Percentiles rank a stretch among this genome's conserved stretches.
Evolutionary conservation across 2,329 filamentous ascomycete genomes (phyloP).

Genomic region (Aspergillus vadensis): DNA sequence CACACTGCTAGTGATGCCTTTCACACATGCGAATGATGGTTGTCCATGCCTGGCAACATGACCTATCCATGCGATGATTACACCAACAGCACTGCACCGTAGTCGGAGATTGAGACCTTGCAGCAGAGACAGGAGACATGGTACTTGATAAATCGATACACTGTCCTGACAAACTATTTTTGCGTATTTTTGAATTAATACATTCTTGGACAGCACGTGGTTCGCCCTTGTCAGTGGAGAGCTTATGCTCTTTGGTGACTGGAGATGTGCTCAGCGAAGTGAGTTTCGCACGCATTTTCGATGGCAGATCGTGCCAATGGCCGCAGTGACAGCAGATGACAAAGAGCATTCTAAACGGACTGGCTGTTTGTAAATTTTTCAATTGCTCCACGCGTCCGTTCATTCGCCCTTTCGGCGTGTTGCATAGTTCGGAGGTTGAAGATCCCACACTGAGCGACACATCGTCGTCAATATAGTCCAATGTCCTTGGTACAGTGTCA

Average conservation of each 20-base stretch:
- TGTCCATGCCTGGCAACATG: constrained; percentile 69
- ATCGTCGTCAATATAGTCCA: neutral
- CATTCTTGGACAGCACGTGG: neutral
- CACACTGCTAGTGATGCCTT: constrained; percentile 44
- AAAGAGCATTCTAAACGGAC: constrained; percentile 42
- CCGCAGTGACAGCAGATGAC: constrained; percentile 48
- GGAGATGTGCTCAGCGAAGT: constrained; percentile 27
- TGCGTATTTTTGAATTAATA: neutral
- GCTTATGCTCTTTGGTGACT: neutral
- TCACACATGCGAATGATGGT: constrained; percentile 68
- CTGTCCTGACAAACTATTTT: neutral
- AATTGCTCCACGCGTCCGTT: constrained; percentile 19
- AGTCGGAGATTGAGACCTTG: constrained; percentile 5
- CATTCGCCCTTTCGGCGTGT: constrained; percentile 1
- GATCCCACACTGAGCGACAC: neutral
- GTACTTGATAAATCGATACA: neutral
- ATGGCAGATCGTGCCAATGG: constrained; percentile 48
- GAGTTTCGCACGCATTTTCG: constrained; percentile 41
- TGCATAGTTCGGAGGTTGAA: neutral
- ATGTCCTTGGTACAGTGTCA: neutral
- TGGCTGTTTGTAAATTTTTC: constrained; percentile 19
- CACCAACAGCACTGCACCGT: constrained; percentile 72
- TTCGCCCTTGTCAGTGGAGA: neutral
- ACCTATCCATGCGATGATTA: constrained; percentile 67
- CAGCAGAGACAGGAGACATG: neutral